Evolutionary conservation across 768 basidiomycete species (phyloP).

Genomic region (Collybia mongolica): DNA sequence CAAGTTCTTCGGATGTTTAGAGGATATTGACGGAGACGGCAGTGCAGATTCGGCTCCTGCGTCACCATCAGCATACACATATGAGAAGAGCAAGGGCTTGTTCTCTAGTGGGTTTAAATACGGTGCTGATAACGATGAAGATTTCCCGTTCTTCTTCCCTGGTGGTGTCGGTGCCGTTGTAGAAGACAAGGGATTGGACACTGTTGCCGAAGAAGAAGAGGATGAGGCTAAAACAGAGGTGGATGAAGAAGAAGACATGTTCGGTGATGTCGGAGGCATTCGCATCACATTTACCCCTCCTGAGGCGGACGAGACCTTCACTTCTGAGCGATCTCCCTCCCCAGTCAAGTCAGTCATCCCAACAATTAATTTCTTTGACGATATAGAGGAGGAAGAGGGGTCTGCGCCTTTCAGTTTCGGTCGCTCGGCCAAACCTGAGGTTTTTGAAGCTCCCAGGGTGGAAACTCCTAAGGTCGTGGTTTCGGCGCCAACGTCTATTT

Average conservation of each 20-base stretch:
- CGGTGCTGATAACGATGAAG: constrained; percentile 44
- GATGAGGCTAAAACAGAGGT: constrained; percentile 27
- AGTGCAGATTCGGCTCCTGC: constrained; percentile 37
- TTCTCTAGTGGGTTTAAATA: constrained; percentile 56
- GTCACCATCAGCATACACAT: constrained; percentile 38
- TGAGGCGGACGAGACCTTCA: constrained; percentile 33
- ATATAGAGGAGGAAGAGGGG: constrained; percentile 14
- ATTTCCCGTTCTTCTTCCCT: constrained; percentile 46
- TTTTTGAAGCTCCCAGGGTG: not conserved
- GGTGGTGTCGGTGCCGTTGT: constrained; percentile 36
- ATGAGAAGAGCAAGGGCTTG: constrained; percentile 57
- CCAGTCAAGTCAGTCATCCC: constrained; percentile 28
- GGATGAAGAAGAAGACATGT: constrained; percentile 48
- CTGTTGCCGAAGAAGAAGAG: constrained; percentile 48
- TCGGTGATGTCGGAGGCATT: constrained; percentile 69
- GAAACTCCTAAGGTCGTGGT: constrained; percentile 3
- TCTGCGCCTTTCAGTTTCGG: constrained; percentile 14
- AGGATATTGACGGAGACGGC: constrained; percentile 43
- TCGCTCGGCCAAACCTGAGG: not conserved
- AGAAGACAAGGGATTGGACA: constrained; percentile 28
- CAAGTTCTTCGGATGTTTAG: constrained; percentile 74
- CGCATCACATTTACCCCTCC: constrained; percentile 73
- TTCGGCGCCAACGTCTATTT: constrained; percentile 9
- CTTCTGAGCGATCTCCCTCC: constrained; percentile 23
- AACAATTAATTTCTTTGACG: constrained; percentile 31